A percentile compares a stretch with the other conserved stretches of the same genome.
Evolutionary conservation across 495 filamentous ascomycete genomes (phyloP).

Genomic region (Aspergillus olivimuriae): DNA sequence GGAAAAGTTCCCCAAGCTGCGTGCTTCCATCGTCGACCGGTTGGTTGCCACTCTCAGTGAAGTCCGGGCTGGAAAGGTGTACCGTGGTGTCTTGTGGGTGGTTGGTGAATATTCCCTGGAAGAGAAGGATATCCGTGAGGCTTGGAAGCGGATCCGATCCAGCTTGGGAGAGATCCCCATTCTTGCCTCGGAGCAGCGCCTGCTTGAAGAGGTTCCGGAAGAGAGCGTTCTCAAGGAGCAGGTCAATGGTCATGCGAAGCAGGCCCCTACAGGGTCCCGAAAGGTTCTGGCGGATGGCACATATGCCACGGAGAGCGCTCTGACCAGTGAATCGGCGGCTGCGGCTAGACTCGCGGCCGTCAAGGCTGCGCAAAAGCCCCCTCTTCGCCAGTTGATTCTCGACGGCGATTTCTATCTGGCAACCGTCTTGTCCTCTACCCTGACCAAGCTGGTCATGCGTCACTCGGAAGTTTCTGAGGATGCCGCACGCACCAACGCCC

Average conservation of each 20-base stretch:
- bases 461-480: slow-evolving; percentile 93
- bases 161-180: slow-evolving; percentile 98
- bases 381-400: slow-evolving; percentile 87
- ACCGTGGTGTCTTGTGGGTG: slow-evolving; percentile 94
- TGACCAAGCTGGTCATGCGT: slow-evolving; percentile 98
- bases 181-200: slow-evolving; percentile 85
- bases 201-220: slow-evolving; percentile 75
- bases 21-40: slow-evolving; percentile 77
- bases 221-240: slow-evolving; percentile 63
- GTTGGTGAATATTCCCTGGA: slow-evolving; percentile 96
- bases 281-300: slow-evolving; percentile 95
- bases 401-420: slow-evolving; percentile 98
- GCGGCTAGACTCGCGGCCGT: slow-evolving; percentile 92
- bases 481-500: slow-evolving; percentile 79
- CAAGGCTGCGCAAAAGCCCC: slow-evolving; percentile 94
- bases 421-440: slow-evolving; percentile 84
- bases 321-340: slow-evolving; percentile 85
- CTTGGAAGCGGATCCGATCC: slow-evolving; percentile 92
- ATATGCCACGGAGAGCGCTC: slow-evolving; percentile 92
- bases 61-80: slow-evolving; percentile 95
- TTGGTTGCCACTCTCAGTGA: slow-evolving; percentile 88
- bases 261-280: slow-evolving; percentile 74
- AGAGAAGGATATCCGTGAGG: slow-evolving; percentile 88
- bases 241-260: slow-evolving; percentile 73
- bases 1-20: slow-evolving; percentile 91